Conservation (phyloP, 139 green algal species). For the Tetratostichococcus sp. region DNA sequence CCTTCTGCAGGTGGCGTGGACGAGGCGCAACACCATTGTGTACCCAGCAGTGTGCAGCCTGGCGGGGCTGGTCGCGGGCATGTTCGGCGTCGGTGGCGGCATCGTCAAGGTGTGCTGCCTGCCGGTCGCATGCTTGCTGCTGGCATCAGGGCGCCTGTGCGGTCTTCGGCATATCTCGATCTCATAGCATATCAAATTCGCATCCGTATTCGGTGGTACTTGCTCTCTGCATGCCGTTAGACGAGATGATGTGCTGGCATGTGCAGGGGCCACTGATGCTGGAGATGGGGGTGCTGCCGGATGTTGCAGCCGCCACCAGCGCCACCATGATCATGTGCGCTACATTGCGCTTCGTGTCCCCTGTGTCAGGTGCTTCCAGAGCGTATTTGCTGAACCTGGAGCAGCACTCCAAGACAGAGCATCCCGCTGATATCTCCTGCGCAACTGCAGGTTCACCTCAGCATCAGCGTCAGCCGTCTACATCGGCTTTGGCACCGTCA, state of each 20-base stretch:
- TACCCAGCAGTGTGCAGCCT: slow-evolving; percentile 50
- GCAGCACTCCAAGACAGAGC: background rate
- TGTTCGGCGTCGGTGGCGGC: slow-evolving; percentile 68
- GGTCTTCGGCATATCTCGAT: no score
- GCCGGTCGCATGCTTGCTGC: no score
- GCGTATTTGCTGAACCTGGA: background rate
- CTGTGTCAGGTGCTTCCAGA: background rate
- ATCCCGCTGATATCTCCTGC: background rate
- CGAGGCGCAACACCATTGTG: slow-evolving; percentile 34
- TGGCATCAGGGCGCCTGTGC: no score
- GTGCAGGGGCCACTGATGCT: slow-evolving; percentile 54
- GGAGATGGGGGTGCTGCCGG: slow-evolving; percentile 49
- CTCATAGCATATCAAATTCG: no score
- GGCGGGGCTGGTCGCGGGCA: slow-evolving; percentile 53
- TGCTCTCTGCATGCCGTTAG: background rate
- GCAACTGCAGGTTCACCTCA: slow-evolving; percentile 35
- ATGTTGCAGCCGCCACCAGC: slow-evolving; percentile 54
- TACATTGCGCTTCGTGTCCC: background rate
- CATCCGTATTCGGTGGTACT: no score
- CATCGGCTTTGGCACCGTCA: slow-evolving; percentile 41
- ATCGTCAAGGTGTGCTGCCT: slow-evolving; percentile 43
- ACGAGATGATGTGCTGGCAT: no score
- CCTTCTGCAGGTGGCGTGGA: slow-evolving; percentile 30
- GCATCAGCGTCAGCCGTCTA: slow-evolving; percentile 45
- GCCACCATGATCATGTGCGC: slow-evolving; percentile 54